phyloP scores from a whole-genome alignment of 2,329 filamentous ascomycete species.

The Colletotrichum agaves region DNA sequence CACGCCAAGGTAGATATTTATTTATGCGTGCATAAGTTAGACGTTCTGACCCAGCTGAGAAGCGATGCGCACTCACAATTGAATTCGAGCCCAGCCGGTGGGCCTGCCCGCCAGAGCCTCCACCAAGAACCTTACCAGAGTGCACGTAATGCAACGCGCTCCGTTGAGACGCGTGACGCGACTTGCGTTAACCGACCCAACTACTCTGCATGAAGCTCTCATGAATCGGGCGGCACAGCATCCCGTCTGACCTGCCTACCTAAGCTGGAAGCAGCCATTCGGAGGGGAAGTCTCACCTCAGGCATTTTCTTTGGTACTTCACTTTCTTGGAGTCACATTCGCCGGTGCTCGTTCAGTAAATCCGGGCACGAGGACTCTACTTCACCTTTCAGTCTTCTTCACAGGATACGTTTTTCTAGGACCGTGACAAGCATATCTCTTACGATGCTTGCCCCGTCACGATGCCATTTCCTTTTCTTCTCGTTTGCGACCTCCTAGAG shows the following conservation, averaged over 20 bases:
- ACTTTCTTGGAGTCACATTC: neutral
- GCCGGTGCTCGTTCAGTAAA: neutral
- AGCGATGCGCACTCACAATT: neutral
- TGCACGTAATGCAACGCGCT: neutral
- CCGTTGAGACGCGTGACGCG: slow-evolving; percentile 31
- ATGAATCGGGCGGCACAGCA: slow-evolving; percentile 12
- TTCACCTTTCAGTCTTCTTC: neutral
- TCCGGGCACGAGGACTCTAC: neutral
- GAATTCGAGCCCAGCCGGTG: slow-evolving; percentile 6
- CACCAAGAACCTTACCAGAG: too few relatives aligned
- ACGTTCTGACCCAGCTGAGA: too few relatives aligned
- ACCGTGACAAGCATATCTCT: neutral
- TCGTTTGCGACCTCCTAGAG: slow-evolving; percentile 80
- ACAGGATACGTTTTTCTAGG: neutral
- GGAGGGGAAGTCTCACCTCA: neutral
- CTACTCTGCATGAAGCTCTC: slow-evolving; percentile 25
- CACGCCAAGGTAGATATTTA: too few relatives aligned
- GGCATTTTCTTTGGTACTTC: neutral
- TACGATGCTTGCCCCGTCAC: slow-evolving; percentile 18
- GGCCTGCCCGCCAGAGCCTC: neutral
- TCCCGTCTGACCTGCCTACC: neutral
- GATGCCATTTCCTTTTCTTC: slow-evolving; percentile 76
- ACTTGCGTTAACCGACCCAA: neutral
- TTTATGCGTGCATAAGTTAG: slow-evolving; percentile 11
- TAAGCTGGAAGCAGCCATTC: slow-evolving; percentile 1